Evolutionary conservation across 2,329 filamentous ascomycete species (phyloP).

Genomic region (Claviceps sp.): DNA sequence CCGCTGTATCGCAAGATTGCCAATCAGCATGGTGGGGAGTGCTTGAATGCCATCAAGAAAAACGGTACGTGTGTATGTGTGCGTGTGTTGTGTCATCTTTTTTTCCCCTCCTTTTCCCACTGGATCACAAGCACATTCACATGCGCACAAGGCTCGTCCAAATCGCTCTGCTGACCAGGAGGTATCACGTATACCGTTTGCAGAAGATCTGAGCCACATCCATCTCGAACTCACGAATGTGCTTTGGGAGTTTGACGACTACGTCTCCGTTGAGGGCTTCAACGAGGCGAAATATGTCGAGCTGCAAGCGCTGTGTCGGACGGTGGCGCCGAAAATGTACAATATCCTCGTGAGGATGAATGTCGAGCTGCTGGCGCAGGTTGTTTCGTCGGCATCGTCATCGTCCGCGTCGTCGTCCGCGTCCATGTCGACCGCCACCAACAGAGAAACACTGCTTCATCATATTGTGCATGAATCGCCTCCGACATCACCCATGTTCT

Average conservation of each 20-base stretch:
- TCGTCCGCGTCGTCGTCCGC: background rate
- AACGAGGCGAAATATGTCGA: conserved; percentile 34
- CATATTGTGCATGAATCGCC: conserved; percentile 6
- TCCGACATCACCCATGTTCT: conserved; percentile 1
- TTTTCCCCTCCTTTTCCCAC: background rate
- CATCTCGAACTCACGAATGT: conserved; percentile 34
- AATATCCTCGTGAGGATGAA: conserved; percentile 41
- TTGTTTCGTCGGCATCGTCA: conserved; percentile 7
- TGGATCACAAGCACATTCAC: background rate
- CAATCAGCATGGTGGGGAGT: conserved; percentile 35
- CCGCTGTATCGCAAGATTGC: conserved; percentile 35
- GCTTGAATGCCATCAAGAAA: conserved; percentile 37
- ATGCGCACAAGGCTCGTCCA: background rate
- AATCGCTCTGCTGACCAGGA: background rate
- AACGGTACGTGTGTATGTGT: conserved; percentile 27
- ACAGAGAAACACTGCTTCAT: conserved; percentile 7
- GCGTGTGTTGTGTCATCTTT: background rate
- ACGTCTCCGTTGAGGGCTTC: conserved; percentile 33
- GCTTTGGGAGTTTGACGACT: conserved; percentile 46
- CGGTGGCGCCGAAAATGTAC: conserved; percentile 33
- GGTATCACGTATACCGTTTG: background rate
- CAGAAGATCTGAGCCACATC: conserved; percentile 37
- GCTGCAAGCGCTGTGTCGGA: conserved; percentile 34
- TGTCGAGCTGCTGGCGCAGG: conserved; percentile 23
- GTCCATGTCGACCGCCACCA: background rate